Base-by-base conservation (phyloP, 2,329 filamentous ascomycete species). In the Aspergillus novofumigatus region DNA sequence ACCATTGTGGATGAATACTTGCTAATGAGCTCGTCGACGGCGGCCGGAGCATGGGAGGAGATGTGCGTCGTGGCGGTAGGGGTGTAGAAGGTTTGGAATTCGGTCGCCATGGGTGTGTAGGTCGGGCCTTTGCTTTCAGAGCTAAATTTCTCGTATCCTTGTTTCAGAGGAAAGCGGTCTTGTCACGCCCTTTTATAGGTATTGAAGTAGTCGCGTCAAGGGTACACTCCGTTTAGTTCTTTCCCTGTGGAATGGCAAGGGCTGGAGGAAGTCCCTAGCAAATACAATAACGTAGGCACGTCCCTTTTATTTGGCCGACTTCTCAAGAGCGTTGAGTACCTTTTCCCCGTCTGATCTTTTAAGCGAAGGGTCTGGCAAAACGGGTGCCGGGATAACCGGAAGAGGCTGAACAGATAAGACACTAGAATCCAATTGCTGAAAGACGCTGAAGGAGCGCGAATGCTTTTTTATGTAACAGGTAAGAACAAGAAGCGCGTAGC, bases 71-170 rank as follows among this genome's bases (percentile, higher is more conserved):
- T 61, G 32, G 68, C 65, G 14, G 70, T 60, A 21, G 68, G 60
- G 10, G 70, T 72, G 57, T 72, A 74, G 55, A 69, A 70, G 47
- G 72, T 67, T 52, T 68, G 71, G 62, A 71, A 67, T 58, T 73
- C 67, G 58, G 69, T 67, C 17, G 69, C 58, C 69, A 70, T 72
- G 53, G 55, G 4, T 54, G 42, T 23, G 32, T 17, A 7, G 14
- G 32, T 38, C 6, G 32, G 17, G 14, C 32, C 14, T 38, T 38
- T 38, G 32, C 32, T 38, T 35, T 14, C 26, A 23, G 26, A 21
- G 9, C 11, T 23, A 14, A 14, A 14, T 7, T 17, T 9, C 17
- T 21, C 2, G 42, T 45, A 23, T 21, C n/a, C 20, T 17, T 38
- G 32, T 38, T 17, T 8, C 20, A 23, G 21, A 14, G 11, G 44